Evolutionary conservation across 1,284 basidiomycete genomes (phyloP).

Genomic region (Golubevia sp.): DNA sequence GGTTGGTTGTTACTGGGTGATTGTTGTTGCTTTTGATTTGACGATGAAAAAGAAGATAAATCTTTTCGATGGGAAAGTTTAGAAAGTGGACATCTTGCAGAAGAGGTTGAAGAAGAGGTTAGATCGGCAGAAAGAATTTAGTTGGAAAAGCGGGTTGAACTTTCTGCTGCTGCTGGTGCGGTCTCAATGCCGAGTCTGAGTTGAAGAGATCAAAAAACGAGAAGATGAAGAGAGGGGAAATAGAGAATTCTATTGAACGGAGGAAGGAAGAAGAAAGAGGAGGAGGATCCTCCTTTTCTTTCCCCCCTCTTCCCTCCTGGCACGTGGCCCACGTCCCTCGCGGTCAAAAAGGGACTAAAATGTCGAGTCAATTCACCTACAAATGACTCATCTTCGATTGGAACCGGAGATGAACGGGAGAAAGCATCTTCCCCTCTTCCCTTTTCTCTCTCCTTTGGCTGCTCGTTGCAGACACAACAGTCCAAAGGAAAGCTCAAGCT

Average conservation of each 20-base stretch:
- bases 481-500: no score
- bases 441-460: background rate
- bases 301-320: background rate
- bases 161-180: no score
- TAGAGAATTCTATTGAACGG: background rate
- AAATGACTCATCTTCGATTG: no score
- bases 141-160: background rate
- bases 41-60: background rate
- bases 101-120: background rate
- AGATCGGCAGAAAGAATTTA: background rate
- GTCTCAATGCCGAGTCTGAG: no score
- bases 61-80: background rate
- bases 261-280: slow-evolving; percentile 1
- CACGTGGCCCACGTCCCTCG: no score
- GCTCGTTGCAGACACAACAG: background rate
- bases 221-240: background rate
- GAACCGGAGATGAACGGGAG: no score
- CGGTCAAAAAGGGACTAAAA: no score
- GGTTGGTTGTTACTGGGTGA: no score
- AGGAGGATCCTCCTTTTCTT: background rate
- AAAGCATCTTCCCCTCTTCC: background rate
- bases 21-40: no score
- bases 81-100: background rate
- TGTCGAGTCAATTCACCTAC: no score
- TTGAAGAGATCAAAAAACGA: background rate